Percentiles rank a stretch among this genome's conserved stretches.
Evolutionary conservation across 2,329 filamentous ascomycete genomes (phyloP).

Genomic region (Exutisphaerella laricina): DNA sequence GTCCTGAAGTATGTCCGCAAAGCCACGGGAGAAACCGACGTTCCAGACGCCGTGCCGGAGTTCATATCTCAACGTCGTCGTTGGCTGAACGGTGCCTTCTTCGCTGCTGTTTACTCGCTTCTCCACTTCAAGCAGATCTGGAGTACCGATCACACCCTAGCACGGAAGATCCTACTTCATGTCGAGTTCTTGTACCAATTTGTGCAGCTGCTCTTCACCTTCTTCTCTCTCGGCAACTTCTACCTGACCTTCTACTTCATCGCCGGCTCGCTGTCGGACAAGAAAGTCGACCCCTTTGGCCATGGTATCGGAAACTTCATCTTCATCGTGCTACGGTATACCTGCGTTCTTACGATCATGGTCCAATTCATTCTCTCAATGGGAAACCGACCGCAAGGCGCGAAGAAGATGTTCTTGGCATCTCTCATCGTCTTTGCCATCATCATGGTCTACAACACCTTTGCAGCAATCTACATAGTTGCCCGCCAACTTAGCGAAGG

Average conservation of each 20-base stretch:
- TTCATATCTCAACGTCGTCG: constrained; percentile 94
- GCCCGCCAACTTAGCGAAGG: constrained; percentile 62
- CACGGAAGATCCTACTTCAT: constrained; percentile 84
- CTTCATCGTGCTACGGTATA: constrained; percentile 80
- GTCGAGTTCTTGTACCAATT: constrained; percentile 96
- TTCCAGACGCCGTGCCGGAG: constrained; percentile 88
- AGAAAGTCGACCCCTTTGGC: constrained; percentile 80
- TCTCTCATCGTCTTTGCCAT: constrained; percentile 86
- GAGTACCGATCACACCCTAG: constrained; percentile 82
- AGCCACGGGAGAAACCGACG: constrained; percentile 95
- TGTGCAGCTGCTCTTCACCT: constrained; percentile 88
- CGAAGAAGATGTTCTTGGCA: constrained; percentile 80
- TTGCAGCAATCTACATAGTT: constrained; percentile 84
- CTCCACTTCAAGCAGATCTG: constrained; percentile 93
- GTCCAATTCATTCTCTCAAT: constrained; percentile 96
- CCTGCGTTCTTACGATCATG: constrained; percentile 78
- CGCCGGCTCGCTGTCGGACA: constrained; percentile 78
- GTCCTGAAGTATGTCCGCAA: constrained; percentile 97
- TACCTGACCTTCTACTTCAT: constrained; percentile 99
- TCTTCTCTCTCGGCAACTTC: constrained; percentile 96
- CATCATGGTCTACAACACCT: constrained; percentile 95
- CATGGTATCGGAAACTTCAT: constrained; percentile 78
- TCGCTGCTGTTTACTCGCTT: constrained; percentile 94
- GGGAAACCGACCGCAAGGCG: constrained; percentile 91
- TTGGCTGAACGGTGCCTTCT: constrained; percentile 98